A percentile compares a stretch with the other conserved stretches of the same genome.
Evolutionary conservation across 495 filamentous ascomycete genomes (phyloP).

Genomic region (Penicillium bialowiezense): DNA sequence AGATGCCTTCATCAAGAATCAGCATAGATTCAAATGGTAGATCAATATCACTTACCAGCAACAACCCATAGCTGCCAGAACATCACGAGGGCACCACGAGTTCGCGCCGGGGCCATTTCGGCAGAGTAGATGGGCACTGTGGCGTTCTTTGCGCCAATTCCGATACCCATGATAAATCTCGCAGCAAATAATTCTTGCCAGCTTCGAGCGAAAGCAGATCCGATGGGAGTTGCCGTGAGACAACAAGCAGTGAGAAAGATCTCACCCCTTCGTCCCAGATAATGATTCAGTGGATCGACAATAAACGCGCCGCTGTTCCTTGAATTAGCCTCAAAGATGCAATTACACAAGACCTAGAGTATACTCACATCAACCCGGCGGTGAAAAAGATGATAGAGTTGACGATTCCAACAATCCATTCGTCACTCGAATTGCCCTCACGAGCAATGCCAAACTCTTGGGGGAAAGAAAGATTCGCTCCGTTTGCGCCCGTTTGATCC

Average conservation of each 20-base stretch:
- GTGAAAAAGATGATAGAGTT: conserved; percentile 45
- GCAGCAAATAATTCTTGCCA: conserved; percentile 55
- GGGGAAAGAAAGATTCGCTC: conserved; percentile 61
- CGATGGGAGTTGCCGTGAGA: conserved; percentile 48
- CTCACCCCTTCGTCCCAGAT: conserved; percentile 51
- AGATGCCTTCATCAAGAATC: conserved; percentile 50
- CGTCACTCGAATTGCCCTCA: conserved; percentile 36
- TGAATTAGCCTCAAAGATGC: conserved; percentile 15
- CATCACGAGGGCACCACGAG: conserved; percentile 66
- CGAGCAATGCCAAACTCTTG: conserved; percentile 50
- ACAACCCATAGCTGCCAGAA: conserved; percentile 57
- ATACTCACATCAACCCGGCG: conserved; percentile 35
- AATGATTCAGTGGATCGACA: conserved; percentile 54
- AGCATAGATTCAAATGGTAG: conserved; percentile 4
- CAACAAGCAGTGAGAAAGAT: conserved; percentile 57
- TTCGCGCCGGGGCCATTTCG: conserved; percentile 57
- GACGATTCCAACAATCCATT: conserved; percentile 58
- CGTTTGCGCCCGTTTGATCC: conserved; percentile 69
- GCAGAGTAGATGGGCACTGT: conserved; percentile 65
- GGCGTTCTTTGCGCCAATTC: conserved; percentile 60
- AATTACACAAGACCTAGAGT: not conserved
- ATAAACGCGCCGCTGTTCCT: conserved; percentile 45
- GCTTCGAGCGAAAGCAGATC: conserved; percentile 46
- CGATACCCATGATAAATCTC: conserved; percentile 58
- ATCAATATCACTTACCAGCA: conserved; percentile 8